Conservation (phyloP, 495 filamentous ascomycete genomes). For the Xanthoparmelia taractica region DNA sequence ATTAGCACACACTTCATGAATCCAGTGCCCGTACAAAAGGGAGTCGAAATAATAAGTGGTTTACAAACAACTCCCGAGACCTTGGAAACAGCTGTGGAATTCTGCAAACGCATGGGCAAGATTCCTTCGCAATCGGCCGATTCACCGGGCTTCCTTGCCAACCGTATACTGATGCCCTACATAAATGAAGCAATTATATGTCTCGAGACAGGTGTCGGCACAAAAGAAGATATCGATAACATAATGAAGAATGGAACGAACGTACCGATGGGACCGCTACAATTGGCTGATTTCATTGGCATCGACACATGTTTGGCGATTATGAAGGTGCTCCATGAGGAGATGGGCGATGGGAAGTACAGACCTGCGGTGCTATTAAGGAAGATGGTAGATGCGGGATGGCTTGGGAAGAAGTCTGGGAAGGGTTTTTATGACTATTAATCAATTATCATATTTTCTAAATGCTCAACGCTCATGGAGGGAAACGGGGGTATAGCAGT, state of each 20-base stretch:
- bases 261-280: constrained; percentile 94
- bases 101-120: constrained; percentile 87
- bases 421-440: constrained; percentile 93
- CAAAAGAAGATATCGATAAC: constrained; percentile 81
- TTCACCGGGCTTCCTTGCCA: constrained; percentile 89
- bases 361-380: constrained; percentile 73
- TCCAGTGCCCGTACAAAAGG: constrained; percentile 92
- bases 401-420: constrained; percentile 94
- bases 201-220: constrained; percentile 84
- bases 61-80: constrained; percentile 83
- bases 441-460: background rate
- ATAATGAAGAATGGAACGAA: constrained; percentile 99
- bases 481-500: too few species aligned
- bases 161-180: constrained; percentile 97
- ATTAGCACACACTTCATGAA: constrained; percentile 99
- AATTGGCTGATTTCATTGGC: constrained; percentile 94
- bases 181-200: constrained; percentile 98
- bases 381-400: constrained; percentile 97
- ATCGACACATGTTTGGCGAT: constrained; percentile 94
- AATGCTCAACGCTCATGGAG: too few species aligned
- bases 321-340: constrained; percentile 89
- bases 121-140: constrained; percentile 79
- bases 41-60: constrained; percentile 92
- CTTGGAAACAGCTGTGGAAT: constrained; percentile 71
- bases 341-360: constrained; percentile 94